Percentiles rank a stretch among this genome's conserved stretches.
Conservation (phyloP, 2,329 filamentous ascomycete genomes). For the Fonsecaea monophora region DNA sequence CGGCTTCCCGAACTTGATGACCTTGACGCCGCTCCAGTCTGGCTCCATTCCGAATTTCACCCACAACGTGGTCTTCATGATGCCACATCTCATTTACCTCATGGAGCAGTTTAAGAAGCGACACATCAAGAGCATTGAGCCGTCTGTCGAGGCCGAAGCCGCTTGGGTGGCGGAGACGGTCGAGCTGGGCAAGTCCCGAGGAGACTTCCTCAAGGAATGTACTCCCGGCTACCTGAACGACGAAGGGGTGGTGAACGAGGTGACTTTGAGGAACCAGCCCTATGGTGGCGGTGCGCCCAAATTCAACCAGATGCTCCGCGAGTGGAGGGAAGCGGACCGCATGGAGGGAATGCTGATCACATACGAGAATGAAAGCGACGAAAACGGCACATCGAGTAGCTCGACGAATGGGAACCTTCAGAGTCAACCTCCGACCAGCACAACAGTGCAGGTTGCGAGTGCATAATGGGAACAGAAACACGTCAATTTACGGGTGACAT, state of each 20-base stretch:
- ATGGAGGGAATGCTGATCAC: constrained; percentile 19
- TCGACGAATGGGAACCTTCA: too few species aligned
- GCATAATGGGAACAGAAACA: too few species aligned
- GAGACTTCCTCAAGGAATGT: constrained; percentile 25
- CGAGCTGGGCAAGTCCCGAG: constrained; percentile 9
- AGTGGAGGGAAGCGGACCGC: constrained; percentile 24
- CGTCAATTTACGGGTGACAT: too few species aligned
- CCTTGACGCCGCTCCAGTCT: constrained; percentile 22
- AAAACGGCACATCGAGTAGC: too few species aligned
- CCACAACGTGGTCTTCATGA: constrained; percentile 20
- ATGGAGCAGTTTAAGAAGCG: constrained; percentile 20
- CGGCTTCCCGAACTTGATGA: constrained; percentile 31
- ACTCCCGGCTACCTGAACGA: constrained; percentile 34
- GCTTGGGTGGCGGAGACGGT: constrained; percentile 28
- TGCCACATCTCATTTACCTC: constrained; percentile 25
- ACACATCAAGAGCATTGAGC: constrained; percentile 23
- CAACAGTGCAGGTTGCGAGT: too few species aligned
- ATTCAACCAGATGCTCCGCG: constrained; percentile 24
- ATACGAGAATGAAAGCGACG: too few species aligned
- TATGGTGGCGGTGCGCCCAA: constrained; percentile 24
- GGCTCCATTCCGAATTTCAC: constrained; percentile 24
- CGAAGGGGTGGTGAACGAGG: constrained; percentile 17
- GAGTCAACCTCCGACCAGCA: too few species aligned
- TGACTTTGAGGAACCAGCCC: constrained; percentile 3
- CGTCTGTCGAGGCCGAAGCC: constrained; percentile 25